Base-by-base conservation (phyloP, 75 land plant genomes). In the Pinus taeda region DNA sequence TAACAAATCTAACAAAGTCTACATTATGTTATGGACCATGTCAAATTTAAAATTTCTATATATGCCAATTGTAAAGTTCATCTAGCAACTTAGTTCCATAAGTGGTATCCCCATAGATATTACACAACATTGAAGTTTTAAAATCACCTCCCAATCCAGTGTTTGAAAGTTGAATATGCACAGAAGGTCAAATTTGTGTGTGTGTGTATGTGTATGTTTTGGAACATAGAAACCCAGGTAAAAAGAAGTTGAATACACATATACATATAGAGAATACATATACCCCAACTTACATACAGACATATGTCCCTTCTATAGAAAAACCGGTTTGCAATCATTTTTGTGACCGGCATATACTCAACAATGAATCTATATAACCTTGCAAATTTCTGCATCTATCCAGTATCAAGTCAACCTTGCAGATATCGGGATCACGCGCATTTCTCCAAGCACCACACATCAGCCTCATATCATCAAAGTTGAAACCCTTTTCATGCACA, bases 381-480 rank as follows among this genome's bases (percentile, higher is more conserved):
- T 59, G 18, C 64, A 57, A 74, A 59, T 74, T 74, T 59, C 64
- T 64, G 80, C 56, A 73, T 49, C 33, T 64, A 30, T 60, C 26
- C 22, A 76, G 55, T 74, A 74, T 17, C 71, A 71, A 76, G 74
- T 36, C 39, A 83, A 96, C 99, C 94, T 79, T 91, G 90, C 95
- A 97, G 57, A 77, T 67, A 57, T 97, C 96, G 61, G 99, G 91
- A 75, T 87, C 79, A 15, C 76, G 82, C 83, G 95, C 98, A 77
- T 93, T 88, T 79, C 95, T 93, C 99, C 99, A 97, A 33, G 92
- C 90, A 80, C 99, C 99, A 62, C 82, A 80, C 98, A 97, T 93
- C 55, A 97, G 85, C 80, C 95, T 88, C 45, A 80, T 71, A 88
- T 97, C 99, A 79, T 95, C 98, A 88, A 97, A 97, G 78, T 97